These are phyloP conservation scores for Gaeumannomyces tritici DNA, from an alignment of 2,329 filamentous ascomycete species.

Conservation along the genomic window DNA sequence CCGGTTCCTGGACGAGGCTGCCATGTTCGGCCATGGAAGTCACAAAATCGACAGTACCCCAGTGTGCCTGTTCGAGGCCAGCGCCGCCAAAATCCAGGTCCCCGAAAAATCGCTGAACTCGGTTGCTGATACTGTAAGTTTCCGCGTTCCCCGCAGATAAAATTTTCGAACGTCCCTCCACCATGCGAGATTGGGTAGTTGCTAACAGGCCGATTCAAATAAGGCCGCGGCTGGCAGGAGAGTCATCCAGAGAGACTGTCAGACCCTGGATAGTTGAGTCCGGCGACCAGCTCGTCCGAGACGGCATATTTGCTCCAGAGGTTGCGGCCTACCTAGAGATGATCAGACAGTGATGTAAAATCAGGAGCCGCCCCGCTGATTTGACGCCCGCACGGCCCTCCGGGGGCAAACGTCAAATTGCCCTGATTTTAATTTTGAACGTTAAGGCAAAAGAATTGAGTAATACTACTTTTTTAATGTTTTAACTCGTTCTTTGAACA, in stretches of 20 bases:
- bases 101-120: neutral
- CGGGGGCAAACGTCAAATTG: too few relatives aligned
- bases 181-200: too few relatives aligned
- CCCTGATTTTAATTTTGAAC: too few relatives aligned
- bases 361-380: too few relatives aligned
- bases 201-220: neutral
- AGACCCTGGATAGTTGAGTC: constrained; percentile 5
- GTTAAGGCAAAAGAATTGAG: too few relatives aligned
- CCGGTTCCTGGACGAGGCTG: neutral
- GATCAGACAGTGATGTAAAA: neutral
- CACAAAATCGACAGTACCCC: neutral
- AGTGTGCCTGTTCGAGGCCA: neutral
- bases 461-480: too few relatives aligned
- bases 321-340: neutral
- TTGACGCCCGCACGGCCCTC: too few relatives aligned
- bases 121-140: neutral
- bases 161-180: too few relatives aligned
- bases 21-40: neutral
- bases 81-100: neutral
- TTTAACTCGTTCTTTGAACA: too few relatives aligned
- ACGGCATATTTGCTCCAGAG: neutral
- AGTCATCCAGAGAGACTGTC: constrained; percentile 1
- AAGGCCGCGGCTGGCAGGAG: neutral
- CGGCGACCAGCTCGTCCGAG: neutral
- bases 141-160: neutral